A percentile compares a stretch with the other conserved stretches of the same genome.
Evolutionary conservation across 1,284 basidiomycete genomes (phyloP).

Genomic region (Microbotryomycetes sp.): DNA sequence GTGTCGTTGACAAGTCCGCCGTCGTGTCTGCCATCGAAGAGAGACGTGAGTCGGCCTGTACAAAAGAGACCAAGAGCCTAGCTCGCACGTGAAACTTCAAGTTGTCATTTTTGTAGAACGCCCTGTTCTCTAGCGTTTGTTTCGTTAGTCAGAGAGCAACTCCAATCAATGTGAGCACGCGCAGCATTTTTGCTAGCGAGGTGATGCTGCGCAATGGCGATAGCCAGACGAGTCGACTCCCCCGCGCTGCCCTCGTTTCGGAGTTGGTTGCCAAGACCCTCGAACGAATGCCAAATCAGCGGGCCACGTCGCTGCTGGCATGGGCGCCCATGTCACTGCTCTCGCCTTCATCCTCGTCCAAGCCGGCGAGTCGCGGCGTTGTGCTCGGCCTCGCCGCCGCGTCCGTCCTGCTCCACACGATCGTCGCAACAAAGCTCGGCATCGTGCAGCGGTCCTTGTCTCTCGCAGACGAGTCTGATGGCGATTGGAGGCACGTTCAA

Average conservation of each 20-base stretch:
- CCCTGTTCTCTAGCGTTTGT: too few relatives aligned
- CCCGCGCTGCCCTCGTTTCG: too few relatives aligned
- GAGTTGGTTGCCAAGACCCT: too few relatives aligned
- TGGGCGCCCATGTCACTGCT: neutral
- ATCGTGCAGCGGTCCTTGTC: neutral
- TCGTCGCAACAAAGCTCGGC: neutral
- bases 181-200: too few relatives aligned
- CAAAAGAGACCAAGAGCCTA: neutral
- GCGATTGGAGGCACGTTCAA: neutral
- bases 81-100: too few relatives aligned
- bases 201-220: too few relatives aligned
- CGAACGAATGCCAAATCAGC: too few relatives aligned
- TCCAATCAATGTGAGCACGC: too few relatives aligned
- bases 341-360: neutral
- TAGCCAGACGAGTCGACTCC: too few relatives aligned
- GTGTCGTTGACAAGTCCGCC: neutral
- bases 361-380: neutral
- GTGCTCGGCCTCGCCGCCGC: constrained; percentile 2
- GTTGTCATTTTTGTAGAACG: too few relatives aligned
- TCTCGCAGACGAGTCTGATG: neutral
- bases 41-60: neutral
- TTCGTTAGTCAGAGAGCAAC: too few relatives aligned
- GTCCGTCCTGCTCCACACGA: constrained; percentile 2
- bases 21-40: neutral
- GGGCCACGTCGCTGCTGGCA: neutral